phyloP scores from a whole-genome alignment of 73 alveolate genomes.

The Effrenium voratum region DNA sequence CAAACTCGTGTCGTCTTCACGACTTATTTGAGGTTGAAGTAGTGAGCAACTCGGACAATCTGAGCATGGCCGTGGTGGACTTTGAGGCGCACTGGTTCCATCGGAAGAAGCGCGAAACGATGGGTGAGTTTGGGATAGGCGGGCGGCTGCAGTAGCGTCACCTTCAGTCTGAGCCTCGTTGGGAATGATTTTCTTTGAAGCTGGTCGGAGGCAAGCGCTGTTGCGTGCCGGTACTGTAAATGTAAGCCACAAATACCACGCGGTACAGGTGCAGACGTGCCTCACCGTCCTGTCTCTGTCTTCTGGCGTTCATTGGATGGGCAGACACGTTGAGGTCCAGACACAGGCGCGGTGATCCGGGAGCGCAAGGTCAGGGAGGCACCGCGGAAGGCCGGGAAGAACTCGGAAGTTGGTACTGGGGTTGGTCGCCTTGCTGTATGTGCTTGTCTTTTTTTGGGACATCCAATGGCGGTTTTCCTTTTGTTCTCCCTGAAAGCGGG shows the following conservation, averaged over 20 bases:
- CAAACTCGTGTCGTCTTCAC: too few relatives aligned
- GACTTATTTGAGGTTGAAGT: slow-evolving; percentile 84
- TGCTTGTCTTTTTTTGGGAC: background rate
- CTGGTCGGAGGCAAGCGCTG: too few relatives aligned
- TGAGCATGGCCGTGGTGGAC: slow-evolving; percentile 93
- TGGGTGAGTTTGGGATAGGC: slow-evolving; percentile 12
- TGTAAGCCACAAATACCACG: too few relatives aligned
- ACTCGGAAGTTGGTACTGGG: too few relatives aligned
- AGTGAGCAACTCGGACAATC: slow-evolving; percentile 78
- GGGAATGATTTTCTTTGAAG: too few relatives aligned
- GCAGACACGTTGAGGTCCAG: slow-evolving; percentile 32
- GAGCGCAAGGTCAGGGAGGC: slow-evolving; percentile 92
- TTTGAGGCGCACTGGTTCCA: slow-evolving; percentile 38
- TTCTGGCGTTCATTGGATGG: too few relatives aligned
- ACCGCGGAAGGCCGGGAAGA: slow-evolving; percentile 69
- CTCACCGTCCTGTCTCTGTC: too few relatives aligned
- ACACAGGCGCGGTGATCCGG: slow-evolving; percentile 93
- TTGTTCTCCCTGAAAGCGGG: too few relatives aligned
- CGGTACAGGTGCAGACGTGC: too few relatives aligned
- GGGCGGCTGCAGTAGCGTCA: slow-evolving; percentile 93
- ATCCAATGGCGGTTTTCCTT: background rate
- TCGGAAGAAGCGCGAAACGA: background rate
- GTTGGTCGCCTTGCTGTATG: background rate
- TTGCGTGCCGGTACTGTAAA: too few relatives aligned
- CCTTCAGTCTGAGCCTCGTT: slow-evolving; percentile 8